Percentiles rank a stretch among this genome's conserved stretches.
Conservation (phyloP, 192 early-diverging fungal species). For the Coemansia asiatica region DNA sequence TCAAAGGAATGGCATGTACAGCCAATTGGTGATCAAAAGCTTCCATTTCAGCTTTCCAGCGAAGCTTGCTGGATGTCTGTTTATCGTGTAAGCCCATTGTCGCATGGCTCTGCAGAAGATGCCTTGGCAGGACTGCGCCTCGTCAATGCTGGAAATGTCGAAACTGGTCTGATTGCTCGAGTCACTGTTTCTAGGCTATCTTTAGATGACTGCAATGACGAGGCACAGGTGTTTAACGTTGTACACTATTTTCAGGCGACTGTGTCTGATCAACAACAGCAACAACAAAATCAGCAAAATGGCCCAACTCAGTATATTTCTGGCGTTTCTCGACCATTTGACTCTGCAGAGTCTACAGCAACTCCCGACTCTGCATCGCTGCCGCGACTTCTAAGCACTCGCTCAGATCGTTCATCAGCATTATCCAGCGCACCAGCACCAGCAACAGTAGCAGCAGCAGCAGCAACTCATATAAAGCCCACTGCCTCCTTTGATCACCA, state of each 20-base stretch:
- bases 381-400: constrained; percentile 5
- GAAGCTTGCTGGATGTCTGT: constrained; percentile 1
- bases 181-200: background rate
- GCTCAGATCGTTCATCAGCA: constrained; percentile 11
- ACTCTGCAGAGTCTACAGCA: background rate
- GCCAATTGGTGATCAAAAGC: constrained; percentile 10
- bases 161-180: background rate
- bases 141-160: background rate
- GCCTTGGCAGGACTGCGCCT: background rate
- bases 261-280: background rate
- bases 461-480: constrained; percentile 15
- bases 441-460: no score
- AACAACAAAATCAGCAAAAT: background rate
- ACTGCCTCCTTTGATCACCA: constrained; percentile 21
- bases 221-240: constrained; percentile 8
- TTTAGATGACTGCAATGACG: background rate
- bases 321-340: background rate
- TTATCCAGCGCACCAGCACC: background rate
- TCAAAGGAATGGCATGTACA: constrained; percentile 38
- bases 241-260: constrained; percentile 2
- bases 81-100: background rate
- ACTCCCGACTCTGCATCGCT: background rate
- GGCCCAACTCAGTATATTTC: background rate
- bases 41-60: constrained; percentile 15
- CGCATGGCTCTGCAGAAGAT: background rate